Evolutionary conservation across 2,329 filamentous ascomycete species (phyloP), one percentile per base, ranked within the genome.

Genomic region (Epichloe hybrida): DNA sequence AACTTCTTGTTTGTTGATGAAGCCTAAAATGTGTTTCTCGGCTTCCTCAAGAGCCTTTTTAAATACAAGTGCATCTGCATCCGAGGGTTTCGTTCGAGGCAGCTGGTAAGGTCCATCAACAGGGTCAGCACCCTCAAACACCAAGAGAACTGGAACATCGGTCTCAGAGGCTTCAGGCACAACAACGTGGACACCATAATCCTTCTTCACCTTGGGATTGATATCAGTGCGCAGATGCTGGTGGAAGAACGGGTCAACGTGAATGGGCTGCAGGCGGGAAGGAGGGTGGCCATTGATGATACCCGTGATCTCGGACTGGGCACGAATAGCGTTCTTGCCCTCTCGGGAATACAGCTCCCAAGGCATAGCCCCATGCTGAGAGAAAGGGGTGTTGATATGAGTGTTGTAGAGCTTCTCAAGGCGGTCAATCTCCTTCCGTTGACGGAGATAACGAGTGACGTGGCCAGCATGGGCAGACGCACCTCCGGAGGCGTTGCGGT

Each of bases 281-380:
- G 86, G 87, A 41, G 86, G 86, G 62, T 89, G 84, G 46, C 80
- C 79, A 54, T 79, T 79, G 58, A 91, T 79, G 52, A 93, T 78
- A 59, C 79, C 80, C 63, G 80, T 83, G 61, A 93, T 83, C 59
- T 89, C 86, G 6, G 79, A 79, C 60, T 86, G 83, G 7, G 85
- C 86, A 59, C 83, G 82, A 62, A 87, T 80, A 31, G 79, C 78
- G 62, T 89, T 94, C 73, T 93, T 94, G 56, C 84, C 83, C 60
- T 95, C 86, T 38, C 85, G 79, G 6, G 88, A 87, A 68, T 90
- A 95, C 50, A 97, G 78, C 64, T 95, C 84, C 88, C 90, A 95
- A 0, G 83, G 83, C 43, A 86, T 79, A 11, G 81, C 81, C 37
- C 83, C 83, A 43, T 87, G 81, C 47, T 78, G 74, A 3, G 79